phyloP scores from a whole-genome alignment of 495 filamentous ascomycete species.

The Xylaria acuta region DNA sequence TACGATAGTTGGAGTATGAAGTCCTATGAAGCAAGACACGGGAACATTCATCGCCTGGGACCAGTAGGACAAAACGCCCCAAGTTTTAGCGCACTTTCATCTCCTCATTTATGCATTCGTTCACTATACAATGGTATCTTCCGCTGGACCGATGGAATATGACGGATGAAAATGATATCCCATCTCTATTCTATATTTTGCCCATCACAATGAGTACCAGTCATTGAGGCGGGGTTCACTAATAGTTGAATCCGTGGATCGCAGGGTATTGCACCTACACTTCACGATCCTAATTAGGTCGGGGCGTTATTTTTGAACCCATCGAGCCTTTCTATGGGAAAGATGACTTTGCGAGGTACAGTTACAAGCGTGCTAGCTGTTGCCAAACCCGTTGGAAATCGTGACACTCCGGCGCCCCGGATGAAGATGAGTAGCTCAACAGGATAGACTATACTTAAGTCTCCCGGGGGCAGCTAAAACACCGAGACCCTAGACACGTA shows the following conservation, averaged over 20 bases:
- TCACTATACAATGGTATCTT: background rate
- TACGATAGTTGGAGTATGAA: background rate
- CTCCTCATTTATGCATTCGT: background rate
- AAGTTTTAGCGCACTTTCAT: background rate
- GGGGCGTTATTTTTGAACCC: background rate
- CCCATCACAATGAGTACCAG: background rate
- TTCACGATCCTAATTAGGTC: background rate
- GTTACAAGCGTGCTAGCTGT: background rate
- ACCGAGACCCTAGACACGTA: background rate
- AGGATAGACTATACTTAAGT: background rate
- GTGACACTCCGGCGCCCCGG: background rate
- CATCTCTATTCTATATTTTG: background rate
- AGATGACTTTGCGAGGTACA: background rate
- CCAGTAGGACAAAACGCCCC: background rate
- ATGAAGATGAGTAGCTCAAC: background rate
- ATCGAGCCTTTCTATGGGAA: background rate
- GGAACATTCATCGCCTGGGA: background rate
- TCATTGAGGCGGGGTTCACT: background rate
- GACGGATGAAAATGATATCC: background rate
- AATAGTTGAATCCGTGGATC: background rate
- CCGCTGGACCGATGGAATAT: background rate
- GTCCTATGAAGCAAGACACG: background rate
- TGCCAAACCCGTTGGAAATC: background rate
- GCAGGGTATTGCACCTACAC: background rate
- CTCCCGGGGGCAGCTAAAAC: background rate